These are phyloP conservation scores for Paraphoma sp. DNA, from an alignment of 2,329 filamentous ascomycete genomes.

Conservation along the genomic window DNA sequence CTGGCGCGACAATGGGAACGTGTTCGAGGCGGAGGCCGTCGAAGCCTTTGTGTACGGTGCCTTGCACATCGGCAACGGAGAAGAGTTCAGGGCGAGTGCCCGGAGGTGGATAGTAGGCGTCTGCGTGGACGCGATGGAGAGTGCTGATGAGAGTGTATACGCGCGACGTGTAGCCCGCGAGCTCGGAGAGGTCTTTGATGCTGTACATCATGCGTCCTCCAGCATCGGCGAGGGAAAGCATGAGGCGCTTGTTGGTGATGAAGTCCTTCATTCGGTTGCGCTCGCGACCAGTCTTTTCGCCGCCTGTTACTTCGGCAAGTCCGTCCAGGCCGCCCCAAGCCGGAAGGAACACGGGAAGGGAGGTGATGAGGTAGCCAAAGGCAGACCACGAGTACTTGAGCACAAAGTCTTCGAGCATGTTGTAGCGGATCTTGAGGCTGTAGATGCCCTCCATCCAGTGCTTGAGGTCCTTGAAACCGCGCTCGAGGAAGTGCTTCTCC, in stretches of 20 bases:
- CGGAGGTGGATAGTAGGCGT: slow-evolving; percentile 77
- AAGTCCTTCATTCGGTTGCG: slow-evolving; percentile 95
- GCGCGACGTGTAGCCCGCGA: slow-evolving; percentile 93
- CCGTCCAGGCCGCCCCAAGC: slow-evolving; percentile 89
- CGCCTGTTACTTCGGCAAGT: slow-evolving; percentile 66
- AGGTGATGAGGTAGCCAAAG: slow-evolving; percentile 92
- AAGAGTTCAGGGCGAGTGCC: slow-evolving; percentile 78
- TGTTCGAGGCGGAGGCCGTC: slow-evolving; percentile 93
- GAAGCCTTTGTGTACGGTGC: slow-evolving; percentile 92
- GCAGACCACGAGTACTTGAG: slow-evolving; percentile 99
- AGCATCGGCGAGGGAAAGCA: slow-evolving; percentile 95
- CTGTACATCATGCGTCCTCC: slow-evolving; percentile 99
- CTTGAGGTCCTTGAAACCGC: slow-evolving; percentile 90
- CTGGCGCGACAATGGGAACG: slow-evolving; percentile 89
- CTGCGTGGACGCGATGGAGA: slow-evolving; percentile 88
- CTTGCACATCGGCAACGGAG: slow-evolving; percentile 89
- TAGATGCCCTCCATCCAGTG: slow-evolving; percentile 99
- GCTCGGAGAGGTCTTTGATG: slow-evolving; percentile 95
- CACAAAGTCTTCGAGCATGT: slow-evolving; percentile 98
- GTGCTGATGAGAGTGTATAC: slow-evolving; percentile 97
- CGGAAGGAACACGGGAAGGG: slow-evolving; percentile 90
- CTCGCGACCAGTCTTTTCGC: slow-evolving; percentile 67
- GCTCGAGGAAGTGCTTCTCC: slow-evolving; percentile 90
- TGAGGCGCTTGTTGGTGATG: slow-evolving; percentile 97
- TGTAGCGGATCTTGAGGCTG: slow-evolving; percentile 95